These are phyloP conservation scores for Cyclotella atomus DNA, from an alignment of 108 stramenopile species.

Conservation along the genomic window DNA sequence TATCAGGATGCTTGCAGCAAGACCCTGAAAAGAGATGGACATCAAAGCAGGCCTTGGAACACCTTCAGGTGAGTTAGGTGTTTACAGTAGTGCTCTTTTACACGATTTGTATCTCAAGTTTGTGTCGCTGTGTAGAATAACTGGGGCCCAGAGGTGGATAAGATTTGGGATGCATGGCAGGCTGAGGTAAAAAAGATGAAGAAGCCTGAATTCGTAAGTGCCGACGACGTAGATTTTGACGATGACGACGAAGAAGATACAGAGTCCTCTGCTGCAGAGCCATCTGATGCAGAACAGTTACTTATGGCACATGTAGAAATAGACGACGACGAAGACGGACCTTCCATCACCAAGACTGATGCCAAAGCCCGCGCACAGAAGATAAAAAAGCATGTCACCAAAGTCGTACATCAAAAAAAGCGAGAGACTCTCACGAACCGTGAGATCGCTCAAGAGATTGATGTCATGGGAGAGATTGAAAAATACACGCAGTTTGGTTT, in stretches of 20 bases:
- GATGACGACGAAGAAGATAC: conserved; percentile 14
- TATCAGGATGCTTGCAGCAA: conserved; percentile 48
- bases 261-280: background rate
- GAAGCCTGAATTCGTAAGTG: conserved; percentile 40
- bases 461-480: conserved; percentile 41
- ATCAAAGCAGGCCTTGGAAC: conserved; percentile 53
- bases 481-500: conserved; percentile 51
- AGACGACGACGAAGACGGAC: conserved; percentile 17
- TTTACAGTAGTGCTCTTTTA: background rate
- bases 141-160: conserved; percentile 54
- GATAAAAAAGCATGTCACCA: conserved; percentile 43
- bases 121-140: conserved; percentile 6
- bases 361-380: conserved; percentile 17
- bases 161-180: conserved; percentile 49
- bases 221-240: conserved; percentile 24
- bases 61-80: conserved; percentile 25
- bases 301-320: background rate
- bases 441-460: conserved; percentile 4
- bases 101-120: background rate
- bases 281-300: background rate
- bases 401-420: conserved; percentile 27
- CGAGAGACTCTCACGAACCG: background rate
- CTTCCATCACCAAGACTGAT: conserved; percentile 8
- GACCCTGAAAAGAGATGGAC: conserved; percentile 58
- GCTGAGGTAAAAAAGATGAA: conserved; percentile 25